These are phyloP conservation scores for Prunella vulgaris DNA, from an alignment of 257 asterid genomes.

Conservation along the genomic window DNA sequence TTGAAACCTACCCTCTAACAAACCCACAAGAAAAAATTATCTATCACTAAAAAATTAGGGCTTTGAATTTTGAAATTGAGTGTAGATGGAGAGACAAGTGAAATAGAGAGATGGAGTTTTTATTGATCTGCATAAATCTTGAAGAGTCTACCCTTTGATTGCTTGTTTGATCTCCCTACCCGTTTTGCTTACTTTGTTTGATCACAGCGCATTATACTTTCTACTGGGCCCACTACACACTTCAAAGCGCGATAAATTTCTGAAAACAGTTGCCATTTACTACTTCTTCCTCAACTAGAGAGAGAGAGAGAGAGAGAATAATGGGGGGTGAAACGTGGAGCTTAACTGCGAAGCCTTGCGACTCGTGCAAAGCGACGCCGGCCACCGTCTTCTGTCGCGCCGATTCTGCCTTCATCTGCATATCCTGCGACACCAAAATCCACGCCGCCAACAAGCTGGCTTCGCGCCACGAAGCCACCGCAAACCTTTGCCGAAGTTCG, in stretches of 20 bases:
- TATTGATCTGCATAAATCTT: too few relatives aligned
- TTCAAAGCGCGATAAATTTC: background rate
- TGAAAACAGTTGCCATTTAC: slow-evolving; percentile 10
- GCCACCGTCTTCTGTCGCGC: slow-evolving; percentile 68
- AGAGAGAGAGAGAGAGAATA: background rate
- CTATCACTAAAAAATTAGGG: too few relatives aligned
- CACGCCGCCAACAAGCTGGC: slow-evolving; percentile 80
- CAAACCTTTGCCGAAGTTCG: too few relatives aligned
- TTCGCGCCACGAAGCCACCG: slow-evolving; percentile 76
- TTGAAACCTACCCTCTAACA: too few relatives aligned
- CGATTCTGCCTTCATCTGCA: slow-evolving; percentile 75
- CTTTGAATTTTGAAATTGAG: too few relatives aligned
- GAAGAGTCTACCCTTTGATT: slow-evolving; percentile 29
- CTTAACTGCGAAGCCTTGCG: slow-evolving; percentile 59
- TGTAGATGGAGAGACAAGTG: too few relatives aligned
- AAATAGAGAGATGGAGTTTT: too few relatives aligned
- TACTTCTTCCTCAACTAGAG: background rate
- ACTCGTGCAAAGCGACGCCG: slow-evolving; percentile 58
- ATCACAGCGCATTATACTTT: background rate
- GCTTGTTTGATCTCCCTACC: slow-evolving; percentile 29
- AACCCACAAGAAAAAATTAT: too few relatives aligned
- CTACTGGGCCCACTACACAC: slow-evolving; percentile 2
- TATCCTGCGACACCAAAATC: slow-evolving; percentile 57
- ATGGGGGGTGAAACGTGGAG: slow-evolving; percentile 67
- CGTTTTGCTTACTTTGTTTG: slow-evolving; percentile 6